These are phyloP conservation scores for Copromyces sp. DNA, from an alignment of 495 filamentous ascomycete species.

Conservation along the genomic window DNA sequence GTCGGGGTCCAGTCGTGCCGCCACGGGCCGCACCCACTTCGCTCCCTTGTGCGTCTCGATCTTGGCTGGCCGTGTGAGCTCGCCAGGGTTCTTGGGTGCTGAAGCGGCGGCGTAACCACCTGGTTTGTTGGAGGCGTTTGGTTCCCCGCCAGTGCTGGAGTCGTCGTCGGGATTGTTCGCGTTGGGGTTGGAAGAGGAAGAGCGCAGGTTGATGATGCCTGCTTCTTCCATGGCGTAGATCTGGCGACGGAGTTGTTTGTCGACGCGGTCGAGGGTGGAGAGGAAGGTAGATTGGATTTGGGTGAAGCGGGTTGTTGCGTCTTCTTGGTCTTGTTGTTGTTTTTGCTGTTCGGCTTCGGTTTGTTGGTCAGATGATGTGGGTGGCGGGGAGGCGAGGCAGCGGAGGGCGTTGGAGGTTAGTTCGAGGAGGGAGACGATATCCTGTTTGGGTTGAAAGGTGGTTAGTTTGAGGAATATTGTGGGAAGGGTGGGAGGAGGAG, in stretches of 20 bases:
- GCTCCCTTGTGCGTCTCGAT: not conserved
- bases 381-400: slow-evolving; percentile 47
- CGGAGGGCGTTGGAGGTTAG: slow-evolving; percentile 60
- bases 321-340: slow-evolving; percentile 16
- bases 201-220: slow-evolving; percentile 48
- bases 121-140: not conserved
- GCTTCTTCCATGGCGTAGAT: slow-evolving; percentile 72
- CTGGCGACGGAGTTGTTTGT: slow-evolving; percentile 64
- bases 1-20: slow-evolving; percentile 29
- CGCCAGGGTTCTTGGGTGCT: not conserved
- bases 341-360: not conserved
- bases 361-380: not conserved
- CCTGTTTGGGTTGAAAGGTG: slow-evolving; percentile 15
- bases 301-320: slow-evolving; percentile 51
- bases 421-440: slow-evolving; percentile 46
- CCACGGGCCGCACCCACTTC: not conserved
- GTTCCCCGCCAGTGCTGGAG: not conserved
- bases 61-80: not conserved
- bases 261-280: slow-evolving; percentile 54
- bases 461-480: not conserved
- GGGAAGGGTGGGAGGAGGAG: not conserved
- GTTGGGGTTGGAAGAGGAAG: not conserved
- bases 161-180: not conserved
- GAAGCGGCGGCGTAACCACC: not conserved
- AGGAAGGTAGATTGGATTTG: slow-evolving; percentile 55